phyloP scores from a whole-genome alignment of 192 early-diverging fungal genomes.

The Backusella mclennaniae region DNA sequence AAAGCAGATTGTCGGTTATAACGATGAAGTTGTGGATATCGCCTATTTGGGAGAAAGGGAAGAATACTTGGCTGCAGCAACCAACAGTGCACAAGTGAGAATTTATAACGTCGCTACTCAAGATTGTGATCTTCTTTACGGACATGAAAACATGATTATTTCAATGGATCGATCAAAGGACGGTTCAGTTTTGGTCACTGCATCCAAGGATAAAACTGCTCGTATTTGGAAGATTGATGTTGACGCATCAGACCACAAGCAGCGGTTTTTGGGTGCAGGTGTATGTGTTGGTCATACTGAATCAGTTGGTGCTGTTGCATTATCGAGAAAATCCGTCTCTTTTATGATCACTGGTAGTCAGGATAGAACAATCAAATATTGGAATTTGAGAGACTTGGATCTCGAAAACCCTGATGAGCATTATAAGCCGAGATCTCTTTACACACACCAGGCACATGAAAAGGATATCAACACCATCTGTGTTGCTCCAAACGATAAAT shows the following conservation, averaged over 20 bases:
- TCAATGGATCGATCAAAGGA: slow-evolving; percentile 69
- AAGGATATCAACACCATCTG: slow-evolving; percentile 95
- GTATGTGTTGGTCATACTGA: slow-evolving; percentile 89
- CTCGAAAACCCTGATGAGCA: slow-evolving; percentile 36
- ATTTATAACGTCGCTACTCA: slow-evolving; percentile 77
- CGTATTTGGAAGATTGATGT: slow-evolving; percentile 77
- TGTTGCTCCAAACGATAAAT: slow-evolving; percentile 86
- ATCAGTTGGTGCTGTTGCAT: slow-evolving; percentile 84
- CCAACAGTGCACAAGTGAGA: slow-evolving; percentile 91
- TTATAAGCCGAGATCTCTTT: slow-evolving; percentile 63
- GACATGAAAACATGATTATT: slow-evolving; percentile 88
- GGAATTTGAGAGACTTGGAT: slow-evolving; percentile 74
- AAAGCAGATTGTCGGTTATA: slow-evolving; percentile 92
- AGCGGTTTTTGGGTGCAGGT: slow-evolving; percentile 61
- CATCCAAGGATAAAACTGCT: slow-evolving; percentile 90
- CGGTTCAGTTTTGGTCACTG: slow-evolving; percentile 74
- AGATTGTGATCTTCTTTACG: slow-evolving; percentile 85
- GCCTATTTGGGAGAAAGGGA: slow-evolving; percentile 73
- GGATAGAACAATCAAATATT: slow-evolving; percentile 94
- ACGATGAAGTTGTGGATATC: slow-evolving; percentile 93
- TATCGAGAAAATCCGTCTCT: slow-evolving; percentile 61
- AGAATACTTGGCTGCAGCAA: slow-evolving; percentile 79
- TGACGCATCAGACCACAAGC: slow-evolving; percentile 44
- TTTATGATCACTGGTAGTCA: slow-evolving; percentile 87
- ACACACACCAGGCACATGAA: slow-evolving; percentile 94